Conservation (phyloP, 306 rosid species). For the Hippophae rhamnoides region DNA sequence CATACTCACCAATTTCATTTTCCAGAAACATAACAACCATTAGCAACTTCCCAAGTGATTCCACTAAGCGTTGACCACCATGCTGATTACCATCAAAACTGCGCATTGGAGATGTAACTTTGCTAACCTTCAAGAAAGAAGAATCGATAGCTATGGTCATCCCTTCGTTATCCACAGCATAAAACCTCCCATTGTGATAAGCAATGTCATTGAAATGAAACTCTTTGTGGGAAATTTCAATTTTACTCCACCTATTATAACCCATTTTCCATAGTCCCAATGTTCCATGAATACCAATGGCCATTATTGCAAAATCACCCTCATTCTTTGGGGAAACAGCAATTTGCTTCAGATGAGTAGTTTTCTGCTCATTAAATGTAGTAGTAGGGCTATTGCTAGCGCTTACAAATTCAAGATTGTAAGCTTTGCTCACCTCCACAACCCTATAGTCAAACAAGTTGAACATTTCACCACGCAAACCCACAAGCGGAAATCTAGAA, state of each 20-base stretch:
- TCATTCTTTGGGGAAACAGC: neutral
- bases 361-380: neutral
- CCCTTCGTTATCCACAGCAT: neutral
- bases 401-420: neutral
- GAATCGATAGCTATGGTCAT: neutral
- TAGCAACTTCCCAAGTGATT: neutral
- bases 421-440: neutral
- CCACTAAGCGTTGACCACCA: neutral
- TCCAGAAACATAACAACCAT: neutral
- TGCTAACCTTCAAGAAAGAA: neutral
- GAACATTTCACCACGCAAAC: neutral
- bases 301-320: neutral
- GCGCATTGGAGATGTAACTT: neutral
- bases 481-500: neutral
- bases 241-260: neutral
- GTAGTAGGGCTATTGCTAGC: neutral
- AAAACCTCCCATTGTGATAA: neutral
- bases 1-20: neutral
- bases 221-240: neutral
- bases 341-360: neutral
- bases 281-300: neutral
- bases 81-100: neutral
- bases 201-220: neutral
- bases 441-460: neutral
- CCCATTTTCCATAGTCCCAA: neutral